Evolutionary conservation across 1,284 basidiomycete genomes (phyloP).

Genomic region (Ganoderma leucocontextum): DNA sequence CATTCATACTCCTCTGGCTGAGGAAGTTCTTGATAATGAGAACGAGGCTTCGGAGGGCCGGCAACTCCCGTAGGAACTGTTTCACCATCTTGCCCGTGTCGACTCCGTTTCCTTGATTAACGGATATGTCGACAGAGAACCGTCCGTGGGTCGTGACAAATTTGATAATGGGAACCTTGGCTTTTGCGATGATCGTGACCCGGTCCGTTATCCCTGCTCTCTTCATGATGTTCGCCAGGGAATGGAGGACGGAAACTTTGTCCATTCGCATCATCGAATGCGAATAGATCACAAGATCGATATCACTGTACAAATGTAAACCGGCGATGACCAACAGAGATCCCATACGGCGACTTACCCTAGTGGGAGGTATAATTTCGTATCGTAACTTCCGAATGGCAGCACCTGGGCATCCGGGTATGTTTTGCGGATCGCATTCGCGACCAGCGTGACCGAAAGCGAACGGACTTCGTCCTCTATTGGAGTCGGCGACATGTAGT

Average conservation of each 20-base stretch:
- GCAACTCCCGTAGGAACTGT: constrained; percentile 78
- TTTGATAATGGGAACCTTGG: constrained; percentile 95
- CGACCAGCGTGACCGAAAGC: constrained; percentile 80
- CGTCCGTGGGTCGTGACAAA: constrained; percentile 83
- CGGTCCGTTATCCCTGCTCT: constrained; percentile 67
- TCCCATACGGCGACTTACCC: constrained; percentile 67
- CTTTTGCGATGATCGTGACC: constrained; percentile 89
- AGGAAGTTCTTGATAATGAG: constrained; percentile 93
- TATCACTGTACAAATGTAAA: constrained; percentile 58
- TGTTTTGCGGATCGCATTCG: constrained; percentile 64
- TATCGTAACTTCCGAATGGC: constrained; percentile 95
- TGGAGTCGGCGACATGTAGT: constrained; percentile 88
- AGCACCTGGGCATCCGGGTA: constrained; percentile 87
- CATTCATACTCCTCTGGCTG: constrained; percentile 92
- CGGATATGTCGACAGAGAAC: constrained; percentile 89
- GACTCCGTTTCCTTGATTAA: constrained; percentile 90
- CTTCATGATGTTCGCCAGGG: constrained; percentile 72
- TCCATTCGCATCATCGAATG: constrained; percentile 68
- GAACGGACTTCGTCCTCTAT: constrained; percentile 87
- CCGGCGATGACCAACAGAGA: not conserved
- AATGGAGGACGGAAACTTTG: constrained; percentile 65
- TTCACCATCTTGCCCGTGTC: constrained; percentile 85
- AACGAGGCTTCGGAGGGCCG: constrained; percentile 83
- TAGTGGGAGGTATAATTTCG: constrained; percentile 92
- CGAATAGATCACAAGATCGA: constrained; percentile 79